Evolutionary conservation across 345 rosid genomes (phyloP).

Genomic region (Psidium guajava): DNA sequence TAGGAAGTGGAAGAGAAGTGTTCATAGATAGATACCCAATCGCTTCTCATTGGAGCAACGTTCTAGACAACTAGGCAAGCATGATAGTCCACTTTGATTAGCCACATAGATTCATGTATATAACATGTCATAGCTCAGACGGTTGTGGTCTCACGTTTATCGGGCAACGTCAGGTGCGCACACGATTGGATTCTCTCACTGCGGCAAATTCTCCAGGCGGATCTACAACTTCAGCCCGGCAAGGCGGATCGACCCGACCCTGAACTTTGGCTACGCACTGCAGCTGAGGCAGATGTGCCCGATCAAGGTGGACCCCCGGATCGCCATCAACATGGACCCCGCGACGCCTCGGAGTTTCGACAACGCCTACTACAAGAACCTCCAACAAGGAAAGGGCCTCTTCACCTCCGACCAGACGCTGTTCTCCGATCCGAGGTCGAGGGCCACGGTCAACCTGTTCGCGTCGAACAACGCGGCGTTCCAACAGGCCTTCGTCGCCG

Average conservation of each 20-base stretch:
- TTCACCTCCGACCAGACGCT: slow-evolving; percentile 60
- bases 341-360: slow-evolving; percentile 58
- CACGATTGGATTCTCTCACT: slow-evolving; percentile 72
- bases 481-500: slow-evolving; percentile 44
- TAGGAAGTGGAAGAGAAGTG: background rate
- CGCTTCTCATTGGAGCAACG: background rate
- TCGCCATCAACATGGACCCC: slow-evolving; percentile 87
- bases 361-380: slow-evolving; percentile 66
- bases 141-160: background rate
- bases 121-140: background rate
- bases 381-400: slow-evolving; percentile 60
- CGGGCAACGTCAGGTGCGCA: slow-evolving; percentile 40
- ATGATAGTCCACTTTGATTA: background rate
- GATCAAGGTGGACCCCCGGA: slow-evolving; percentile 39
- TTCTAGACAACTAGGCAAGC: background rate
- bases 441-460: slow-evolving; percentile 38
- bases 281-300: slow-evolving; percentile 70
- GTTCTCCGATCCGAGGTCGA: slow-evolving; percentile 56
- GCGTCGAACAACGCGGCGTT: slow-evolving; percentile 47
- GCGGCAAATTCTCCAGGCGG: slow-evolving; percentile 46
- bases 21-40: background rate
- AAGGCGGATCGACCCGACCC: slow-evolving; percentile 46
- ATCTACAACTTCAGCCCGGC: slow-evolving; percentile 55
- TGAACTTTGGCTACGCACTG: slow-evolving; percentile 36
- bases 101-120: background rate